Percentiles rank a stretch among this genome's conserved stretches.
Evolutionary conservation across 1,139 yeast genomes (phyloP).

Genomic region (Yarrowia galli): DNA sequence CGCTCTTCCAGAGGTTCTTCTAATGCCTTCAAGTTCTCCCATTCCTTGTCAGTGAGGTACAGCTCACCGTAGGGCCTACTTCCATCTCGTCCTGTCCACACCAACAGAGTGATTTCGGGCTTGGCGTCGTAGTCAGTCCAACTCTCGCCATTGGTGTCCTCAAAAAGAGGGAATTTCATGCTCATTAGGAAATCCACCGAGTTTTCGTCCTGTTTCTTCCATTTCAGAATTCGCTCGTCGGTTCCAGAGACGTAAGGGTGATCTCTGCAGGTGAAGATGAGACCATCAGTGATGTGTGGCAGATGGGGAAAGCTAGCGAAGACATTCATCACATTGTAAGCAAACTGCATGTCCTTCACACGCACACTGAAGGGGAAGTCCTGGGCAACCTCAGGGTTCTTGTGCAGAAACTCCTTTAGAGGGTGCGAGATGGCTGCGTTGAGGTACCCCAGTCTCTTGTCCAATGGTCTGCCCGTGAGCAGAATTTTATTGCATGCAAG

Average conservation of each 20-base stretch:
- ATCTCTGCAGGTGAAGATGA: conserved; percentile 89
- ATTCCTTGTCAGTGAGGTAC: conserved; percentile 70
- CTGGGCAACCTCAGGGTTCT: conserved; percentile 74
- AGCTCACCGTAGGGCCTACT: conserved; percentile 75
- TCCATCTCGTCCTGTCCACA: conserved; percentile 78
- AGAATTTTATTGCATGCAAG: conserved; percentile 79
- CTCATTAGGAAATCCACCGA: conserved; percentile 85
- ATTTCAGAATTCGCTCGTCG: conserved; percentile 75
- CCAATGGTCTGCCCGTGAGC: conserved; percentile 72
- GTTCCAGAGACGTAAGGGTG: conserved; percentile 90
- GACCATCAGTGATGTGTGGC: conserved; percentile 91
- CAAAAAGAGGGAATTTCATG: conserved; percentile 67
- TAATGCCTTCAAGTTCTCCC: conserved; percentile 75
- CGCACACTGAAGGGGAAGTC: conserved; percentile 86
- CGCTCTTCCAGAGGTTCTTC: conserved; percentile 90
- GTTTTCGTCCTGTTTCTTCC: conserved; percentile 98
- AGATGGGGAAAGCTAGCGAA: conserved; percentile 73
- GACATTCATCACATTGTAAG: conserved; percentile 81
- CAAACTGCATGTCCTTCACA: conserved; percentile 84
- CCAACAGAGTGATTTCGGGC: conserved; percentile 70
- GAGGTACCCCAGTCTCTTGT: conserved; percentile 85
- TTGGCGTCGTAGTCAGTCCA: conserved; percentile 82
- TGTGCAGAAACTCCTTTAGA: conserved; percentile 69
- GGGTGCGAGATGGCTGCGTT: conserved; percentile 86
- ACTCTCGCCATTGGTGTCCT: conserved; percentile 63